phyloP scores from a whole-genome alignment of 1,139 yeast species.

The Tardiomyces blankii region DNA sequence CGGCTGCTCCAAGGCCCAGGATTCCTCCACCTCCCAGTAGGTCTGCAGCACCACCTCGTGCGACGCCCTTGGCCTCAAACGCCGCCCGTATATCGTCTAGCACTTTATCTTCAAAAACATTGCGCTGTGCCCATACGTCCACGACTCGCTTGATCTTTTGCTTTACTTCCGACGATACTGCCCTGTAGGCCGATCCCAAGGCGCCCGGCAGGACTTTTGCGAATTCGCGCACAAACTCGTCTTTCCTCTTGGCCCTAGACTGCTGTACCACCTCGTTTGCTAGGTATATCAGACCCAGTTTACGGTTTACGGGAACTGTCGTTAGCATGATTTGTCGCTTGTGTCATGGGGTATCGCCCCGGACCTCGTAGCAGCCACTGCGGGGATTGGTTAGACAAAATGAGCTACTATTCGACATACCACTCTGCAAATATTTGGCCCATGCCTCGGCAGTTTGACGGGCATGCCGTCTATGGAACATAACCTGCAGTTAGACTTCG shows the following conservation, averaged over 20 bases:
- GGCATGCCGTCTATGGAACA: conserved; percentile 65
- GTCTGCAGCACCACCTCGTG: conserved; percentile 5
- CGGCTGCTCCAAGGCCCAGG: not conserved
- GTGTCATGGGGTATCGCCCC: too few species aligned
- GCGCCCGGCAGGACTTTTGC: conserved; percentile 31
- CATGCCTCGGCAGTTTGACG: conserved; percentile 50
- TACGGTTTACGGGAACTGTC: conserved; percentile 32
- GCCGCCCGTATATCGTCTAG: conserved; percentile 32
- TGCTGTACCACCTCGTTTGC: conserved; percentile 83
- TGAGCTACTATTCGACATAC: conserved; percentile 12
- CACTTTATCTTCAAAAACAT: conserved; percentile 38
- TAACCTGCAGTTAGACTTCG: conserved; percentile 19
- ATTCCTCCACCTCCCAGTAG: conserved; percentile 2
- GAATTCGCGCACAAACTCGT: conserved; percentile 51
- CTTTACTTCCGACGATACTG: conserved; percentile 28
- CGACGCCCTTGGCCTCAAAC: not conserved
- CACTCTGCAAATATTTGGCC: conserved; percentile 27
- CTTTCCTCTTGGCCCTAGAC: conserved; percentile 52
- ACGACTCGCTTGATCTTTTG: conserved; percentile 55
- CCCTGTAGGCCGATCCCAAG: conserved; percentile 22
- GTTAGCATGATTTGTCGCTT: too few species aligned
- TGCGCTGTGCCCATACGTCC: conserved; percentile 65
- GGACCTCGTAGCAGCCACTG: too few species aligned
- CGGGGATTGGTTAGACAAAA: too few species aligned
- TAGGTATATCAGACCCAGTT: conserved; percentile 54